Evolutionary conservation across 176 grass and related monocot species (phyloP), one percentile per base, ranked within the genome.

Genomic region (Carex kokanica): DNA sequence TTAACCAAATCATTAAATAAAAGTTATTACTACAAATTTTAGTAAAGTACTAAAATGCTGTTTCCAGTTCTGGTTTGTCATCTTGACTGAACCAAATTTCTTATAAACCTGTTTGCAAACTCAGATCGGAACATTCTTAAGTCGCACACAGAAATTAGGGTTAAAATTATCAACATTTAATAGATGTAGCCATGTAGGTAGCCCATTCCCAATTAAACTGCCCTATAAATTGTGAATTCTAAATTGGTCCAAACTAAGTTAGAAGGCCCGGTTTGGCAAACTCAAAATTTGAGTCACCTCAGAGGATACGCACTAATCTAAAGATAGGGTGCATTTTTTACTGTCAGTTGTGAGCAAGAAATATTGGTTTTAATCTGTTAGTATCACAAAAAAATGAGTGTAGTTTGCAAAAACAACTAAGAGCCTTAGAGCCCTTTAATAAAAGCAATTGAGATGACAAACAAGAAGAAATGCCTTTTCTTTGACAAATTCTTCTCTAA

Each of bases 401-500:
- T 31, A 77, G 4, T 55, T 55, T 77, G 13, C 20, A 17, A 73
- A 67, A 78, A 56, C 24, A 55, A 55, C 51, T 18, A 49, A 74
- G n/a, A 51, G 41, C 43, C 21, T 6, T 2, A 47, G 73, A 74
- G 2, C 47, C 21, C 25, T 56, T 54, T 32, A 31, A 69, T 69
- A 40, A 69, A 68, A 69, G 5, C 7, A 69, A 56, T 55, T 64
- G 18, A 47, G 36, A 49, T 82, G 60, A 36, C 53, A 60, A n/a
- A 64, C 52, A 56, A 55, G 57, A 61, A 69, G 27, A 61, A 25
- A 74, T 77, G 87, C 93, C 93, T 93, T 93, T 71, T 97, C 93
- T 86, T 97, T 93, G 68, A 97, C 80, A 84, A 93, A 32, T 70
- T 97, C 93, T 89, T 93, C 89, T 86, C 89, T 91, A 77, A 80